Conservation (phyloP, 768 basidiomycete genomes). For the Leccinum imitatum region DNA sequence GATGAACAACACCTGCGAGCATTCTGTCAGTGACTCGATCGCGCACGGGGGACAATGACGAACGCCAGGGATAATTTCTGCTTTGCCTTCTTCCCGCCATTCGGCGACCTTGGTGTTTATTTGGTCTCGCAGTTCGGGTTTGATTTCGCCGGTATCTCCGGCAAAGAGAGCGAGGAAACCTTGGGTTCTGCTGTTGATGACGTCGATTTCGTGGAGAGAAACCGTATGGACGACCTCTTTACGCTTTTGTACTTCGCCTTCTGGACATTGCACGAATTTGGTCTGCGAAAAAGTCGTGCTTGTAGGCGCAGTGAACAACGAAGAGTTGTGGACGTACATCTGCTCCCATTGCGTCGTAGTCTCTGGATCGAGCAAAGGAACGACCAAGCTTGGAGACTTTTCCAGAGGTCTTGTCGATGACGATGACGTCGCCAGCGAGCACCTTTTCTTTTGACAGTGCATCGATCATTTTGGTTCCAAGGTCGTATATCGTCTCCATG, state of each 20-base stretch:
- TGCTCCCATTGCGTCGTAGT: conserved; percentile 99
- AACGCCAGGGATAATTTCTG: conserved; percentile 95
- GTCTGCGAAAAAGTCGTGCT: conserved; percentile 54
- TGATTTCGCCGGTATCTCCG: conserved; percentile 98
- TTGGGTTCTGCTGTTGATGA: conserved; percentile 98
- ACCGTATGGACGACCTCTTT: conserved; percentile 98
- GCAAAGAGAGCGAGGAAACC: conserved; percentile 95
- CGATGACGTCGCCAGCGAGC: conserved; percentile 89
- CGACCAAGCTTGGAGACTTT: conserved; percentile 95
- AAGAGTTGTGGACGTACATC: conserved; percentile 61
- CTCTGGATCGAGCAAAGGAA: conserved; percentile 94
- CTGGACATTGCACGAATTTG: conserved; percentile 96
- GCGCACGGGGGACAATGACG: conserved; percentile 26
- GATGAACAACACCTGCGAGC: conserved; percentile 85
- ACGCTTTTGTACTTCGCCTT: conserved; percentile 96
- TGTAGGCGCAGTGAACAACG: neutral
- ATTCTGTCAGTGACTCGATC: neutral
- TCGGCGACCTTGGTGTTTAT: conserved; percentile 97
- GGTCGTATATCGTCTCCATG: conserved; percentile 99
- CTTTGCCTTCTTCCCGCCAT: conserved; percentile 98
- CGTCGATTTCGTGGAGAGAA: conserved; percentile 97
- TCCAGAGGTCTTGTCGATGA: conserved; percentile 97
- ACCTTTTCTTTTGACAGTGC: conserved; percentile 97
- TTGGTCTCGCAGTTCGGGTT: conserved; percentile 92
- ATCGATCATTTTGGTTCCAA: conserved; percentile 99